A percentile compares a stretch with the other conserved stretches of the same genome.
phyloP scores from a whole-genome alignment of 352 stramenopile genomes.

The Thraustochytrium sp. region DNA sequence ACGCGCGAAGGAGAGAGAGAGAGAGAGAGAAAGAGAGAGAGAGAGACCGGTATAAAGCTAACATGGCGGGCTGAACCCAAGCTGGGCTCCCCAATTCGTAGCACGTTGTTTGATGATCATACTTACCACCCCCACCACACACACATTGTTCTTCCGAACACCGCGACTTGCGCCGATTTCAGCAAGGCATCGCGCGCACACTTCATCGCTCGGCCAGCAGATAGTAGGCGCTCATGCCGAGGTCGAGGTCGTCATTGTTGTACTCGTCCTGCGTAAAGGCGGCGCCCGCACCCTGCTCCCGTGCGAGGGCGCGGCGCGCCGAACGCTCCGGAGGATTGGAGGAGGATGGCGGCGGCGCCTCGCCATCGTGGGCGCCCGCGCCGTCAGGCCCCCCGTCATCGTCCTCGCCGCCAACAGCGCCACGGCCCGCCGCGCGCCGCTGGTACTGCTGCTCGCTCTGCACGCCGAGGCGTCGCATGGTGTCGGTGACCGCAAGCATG shows the following conservation, averaged over 20 bases:
- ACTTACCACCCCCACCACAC: no score
- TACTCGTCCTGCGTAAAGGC: conserved; percentile 1
- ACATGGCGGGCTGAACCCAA: no score
- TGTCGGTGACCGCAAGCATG: conserved; percentile 6
- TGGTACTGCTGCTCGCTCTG: not conserved
- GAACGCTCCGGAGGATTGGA: not conserved
- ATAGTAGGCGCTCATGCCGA: not conserved
- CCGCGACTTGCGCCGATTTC: no score
- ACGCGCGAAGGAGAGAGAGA: no score
- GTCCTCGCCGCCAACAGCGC: no score
- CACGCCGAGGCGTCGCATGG: conserved; percentile 1
- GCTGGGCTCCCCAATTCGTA: no score
- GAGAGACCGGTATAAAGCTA: no score
- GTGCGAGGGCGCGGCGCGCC: not conserved
- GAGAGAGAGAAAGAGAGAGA: no score
- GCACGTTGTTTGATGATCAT: no score
- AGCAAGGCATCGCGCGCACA: no score
- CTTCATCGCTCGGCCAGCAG: not conserved
- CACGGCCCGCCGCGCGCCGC: not conserved
- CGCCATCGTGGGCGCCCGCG: not conserved
- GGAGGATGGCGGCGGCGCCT: no score
- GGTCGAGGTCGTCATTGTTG: conserved; percentile 4
- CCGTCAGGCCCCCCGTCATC: not conserved
- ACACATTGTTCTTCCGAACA: no score
- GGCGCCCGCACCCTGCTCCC: not conserved